Evolutionary conservation across 1,284 basidiomycete species (phyloP).

Genomic region (Phlebopus sp.): DNA sequence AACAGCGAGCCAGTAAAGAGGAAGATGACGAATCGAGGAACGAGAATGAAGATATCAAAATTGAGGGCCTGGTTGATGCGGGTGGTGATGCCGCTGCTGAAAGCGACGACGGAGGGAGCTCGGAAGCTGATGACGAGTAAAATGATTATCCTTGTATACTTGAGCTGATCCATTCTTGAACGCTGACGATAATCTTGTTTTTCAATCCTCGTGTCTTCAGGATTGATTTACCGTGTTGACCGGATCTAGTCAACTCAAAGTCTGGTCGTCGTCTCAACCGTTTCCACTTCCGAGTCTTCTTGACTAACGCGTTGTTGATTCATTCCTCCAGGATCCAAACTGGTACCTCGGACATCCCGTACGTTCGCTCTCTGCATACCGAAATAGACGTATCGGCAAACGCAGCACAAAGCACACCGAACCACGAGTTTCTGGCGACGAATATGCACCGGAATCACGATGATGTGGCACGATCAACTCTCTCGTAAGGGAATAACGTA

Average conservation of each 20-base stretch:
- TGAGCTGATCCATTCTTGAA: conserved; percentile 16
- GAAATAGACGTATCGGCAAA: not conserved
- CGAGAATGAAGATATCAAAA: conserved; percentile 45
- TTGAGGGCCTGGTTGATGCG: conserved; percentile 56
- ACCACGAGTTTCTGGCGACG: conserved; percentile 16
- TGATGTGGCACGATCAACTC: conserved; percentile 10
- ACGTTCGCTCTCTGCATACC: too few species aligned
- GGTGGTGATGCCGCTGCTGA: conserved; percentile 18
- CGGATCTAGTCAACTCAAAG: conserved; percentile 16
- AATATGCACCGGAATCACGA: conserved; percentile 14
- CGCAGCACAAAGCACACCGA: too few species aligned
- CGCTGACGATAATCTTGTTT: conserved; percentile 18
- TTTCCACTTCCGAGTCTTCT: too few species aligned
- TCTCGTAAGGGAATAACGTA: conserved; percentile 15
- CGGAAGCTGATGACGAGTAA: conserved; percentile 33
- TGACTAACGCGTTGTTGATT: too few species aligned
- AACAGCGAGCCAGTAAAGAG: conserved; percentile 51
- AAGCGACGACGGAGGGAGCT: conserved; percentile 34
- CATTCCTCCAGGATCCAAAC: too few species aligned
- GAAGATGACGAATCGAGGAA: conserved; percentile 44
- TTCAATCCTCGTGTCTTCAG: conserved; percentile 7
- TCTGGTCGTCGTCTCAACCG: conserved; percentile 1
- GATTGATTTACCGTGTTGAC: conserved; percentile 12
- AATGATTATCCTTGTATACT: conserved; percentile 21
- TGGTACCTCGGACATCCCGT: too few species aligned